Base-by-base conservation (phyloP, 2,329 filamentous ascomycete genomes). In the Gnomoniopsis smithogilvyi region DNA sequence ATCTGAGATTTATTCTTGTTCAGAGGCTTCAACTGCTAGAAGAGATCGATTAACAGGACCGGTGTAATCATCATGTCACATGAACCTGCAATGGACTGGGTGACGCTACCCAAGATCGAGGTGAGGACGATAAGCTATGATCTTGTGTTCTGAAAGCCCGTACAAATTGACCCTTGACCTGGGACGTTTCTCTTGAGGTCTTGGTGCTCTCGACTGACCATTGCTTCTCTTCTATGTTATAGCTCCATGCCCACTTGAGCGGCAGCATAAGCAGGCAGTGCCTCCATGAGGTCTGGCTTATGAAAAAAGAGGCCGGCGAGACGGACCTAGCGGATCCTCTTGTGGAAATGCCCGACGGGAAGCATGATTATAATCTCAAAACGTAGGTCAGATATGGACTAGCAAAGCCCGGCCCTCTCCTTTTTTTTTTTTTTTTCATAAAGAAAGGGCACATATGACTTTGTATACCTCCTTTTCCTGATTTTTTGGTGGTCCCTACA, bases 231-330 rank as follows among this genome's bases (percentile, higher is more conserved):
- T 15, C 7, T 14, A 48, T 50, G 22, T 36, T 46, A 30, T 38
- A 92, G 87, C 82, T 94, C 55, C 91, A 95, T 67, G 90, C 91
- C 62, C 90, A 95, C 72, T 80, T 95, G 48, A 90, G 86, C 45
- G 90, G 91, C 55, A 92, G 88, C 71, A 91, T 95, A 70, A 88
- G 84, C 68, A 84, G 88, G 34, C 75, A 84, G 66, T 87, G 84
- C 62, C 83, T 95, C 2, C 89, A 92, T 68, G 82, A 90, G 41
- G 85, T 94, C 68, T 95, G 91, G 90, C 66, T 75, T 51, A 71
- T 72, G 56, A 90, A 87, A 69, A 84, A 81, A 60, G 73, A 75
- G 3, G 73, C 80, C 8, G 76, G 79, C 4, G 68, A 77, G 22
- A 81, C 85, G 2, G 69, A 78, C 11, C 74, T 93, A 1, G 78